These are phyloP conservation scores for Schizophyllum amplum DNA, from an alignment of 1,284 basidiomycete genomes.

Conservation along the genomic window DNA sequence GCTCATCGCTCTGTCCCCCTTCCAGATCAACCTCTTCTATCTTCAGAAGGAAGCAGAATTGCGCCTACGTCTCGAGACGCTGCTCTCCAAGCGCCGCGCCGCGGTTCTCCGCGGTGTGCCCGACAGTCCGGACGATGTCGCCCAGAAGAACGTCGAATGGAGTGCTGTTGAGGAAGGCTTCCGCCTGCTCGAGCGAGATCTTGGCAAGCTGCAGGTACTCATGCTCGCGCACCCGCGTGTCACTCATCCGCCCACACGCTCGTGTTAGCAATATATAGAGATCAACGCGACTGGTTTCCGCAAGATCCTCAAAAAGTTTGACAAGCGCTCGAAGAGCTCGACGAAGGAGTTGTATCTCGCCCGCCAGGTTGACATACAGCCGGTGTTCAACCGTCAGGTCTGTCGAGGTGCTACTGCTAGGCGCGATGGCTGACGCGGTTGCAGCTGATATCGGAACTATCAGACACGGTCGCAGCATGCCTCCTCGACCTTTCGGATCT, in stretches of 20 bases:
- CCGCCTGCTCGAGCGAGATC: slow-evolving; percentile 87
- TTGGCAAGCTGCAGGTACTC: slow-evolving; percentile 88
- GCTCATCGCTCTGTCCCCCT: slow-evolving; percentile 3
- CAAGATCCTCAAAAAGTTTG: slow-evolving; percentile 99
- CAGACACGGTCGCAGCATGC: slow-evolving; percentile 92
- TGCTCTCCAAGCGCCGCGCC: slow-evolving; percentile 89
- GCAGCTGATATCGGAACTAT: slow-evolving; percentile 89
- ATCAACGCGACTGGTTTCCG: slow-evolving; percentile 97
- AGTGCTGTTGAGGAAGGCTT: slow-evolving; percentile 94
- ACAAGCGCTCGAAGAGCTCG: slow-evolving; percentile 90
- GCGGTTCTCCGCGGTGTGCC: slow-evolving; percentile 67
- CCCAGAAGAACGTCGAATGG: slow-evolving; percentile 80
- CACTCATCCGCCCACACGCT: slow-evolving; percentile 17
- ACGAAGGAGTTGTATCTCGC: slow-evolving; percentile 96
- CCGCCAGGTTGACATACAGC: slow-evolving; percentile 97
- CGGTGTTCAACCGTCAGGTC: slow-evolving; percentile 94
- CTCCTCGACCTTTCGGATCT: slow-evolving; percentile 88
- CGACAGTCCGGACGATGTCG: slow-evolving; percentile 48
- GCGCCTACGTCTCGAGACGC: slow-evolving; percentile 83
- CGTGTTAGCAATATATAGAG: slow-evolving; percentile 90
- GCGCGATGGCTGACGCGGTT: slow-evolving; percentile 9
- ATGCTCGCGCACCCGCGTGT: slow-evolving; percentile 13
- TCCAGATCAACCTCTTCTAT: slow-evolving; percentile 98
- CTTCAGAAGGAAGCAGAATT: slow-evolving; percentile 96
- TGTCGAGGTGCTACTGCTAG: slow-evolving; percentile 16